Base-by-base conservation (phyloP, 306 rosid genomes). In the Carpinus fangiana region DNA sequence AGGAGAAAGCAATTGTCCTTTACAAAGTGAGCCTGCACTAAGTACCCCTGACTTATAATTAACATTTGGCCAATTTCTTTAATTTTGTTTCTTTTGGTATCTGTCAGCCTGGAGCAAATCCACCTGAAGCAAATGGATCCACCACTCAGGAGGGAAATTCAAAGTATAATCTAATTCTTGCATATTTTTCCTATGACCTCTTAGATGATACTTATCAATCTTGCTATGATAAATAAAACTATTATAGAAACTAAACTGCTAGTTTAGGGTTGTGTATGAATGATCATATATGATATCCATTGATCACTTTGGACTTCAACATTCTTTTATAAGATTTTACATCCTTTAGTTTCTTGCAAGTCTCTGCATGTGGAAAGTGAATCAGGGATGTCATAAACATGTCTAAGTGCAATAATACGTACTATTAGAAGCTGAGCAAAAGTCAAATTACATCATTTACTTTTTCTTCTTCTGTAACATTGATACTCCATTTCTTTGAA, bases 1-100 rank as follows among this genome's bases (percentile, higher is more conserved):
- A 96, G 79, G 99, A 96, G 87, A 93, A 85, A 86, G 96, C 98
- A 57, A 93, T 96, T 80, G 94, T 96, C 69, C 90, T 96, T 59
- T 96, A 90, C 81, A 82, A 86, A 97, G 99, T 96, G 80, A 70
- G 87, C 73, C 3, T 51, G 65, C 80, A 38, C 76, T 80, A 16
- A 66, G 57, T 75, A 34, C 43, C 76, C 61, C 74, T 67, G 28
- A 74, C 75, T 26, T 72, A 53, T 20, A 43, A 48, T 76, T 46
- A 50, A 18, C 21, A 68, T 16, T 43, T 50, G 47, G 36, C 46
- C 21, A 51, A 52, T 72, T 73, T 64, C 12, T 73, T 76, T 87
- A 61, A 82, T 75, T 28, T 23, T 21, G 41, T 83, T 72, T 78
- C 60, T 78, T 72, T 81, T 77, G 51, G 73, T 76, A 21, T 78